Conservation (phyloP, 345 rosid genomes). For the Populus pruinosa region DNA sequence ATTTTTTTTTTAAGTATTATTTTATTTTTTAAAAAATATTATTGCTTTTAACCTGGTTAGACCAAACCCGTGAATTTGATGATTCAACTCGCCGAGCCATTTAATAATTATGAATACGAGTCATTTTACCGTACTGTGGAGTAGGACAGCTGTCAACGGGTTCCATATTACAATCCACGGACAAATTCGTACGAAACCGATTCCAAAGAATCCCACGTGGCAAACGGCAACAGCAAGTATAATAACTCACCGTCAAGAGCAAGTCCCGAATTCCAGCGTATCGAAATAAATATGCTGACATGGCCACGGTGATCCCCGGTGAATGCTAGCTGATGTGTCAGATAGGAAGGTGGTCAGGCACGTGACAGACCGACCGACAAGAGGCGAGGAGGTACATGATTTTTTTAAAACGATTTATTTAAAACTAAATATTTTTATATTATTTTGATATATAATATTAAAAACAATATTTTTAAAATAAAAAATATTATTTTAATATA, state of each 20-base stretch:
- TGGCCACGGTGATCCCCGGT: constrained; percentile 3
- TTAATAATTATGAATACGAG: background rate
- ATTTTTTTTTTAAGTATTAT: no score
- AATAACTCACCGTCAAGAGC: background rate
- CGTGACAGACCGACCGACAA: constrained; percentile 33
- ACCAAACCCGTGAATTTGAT: no score
- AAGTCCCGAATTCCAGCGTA: background rate
- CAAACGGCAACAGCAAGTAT: background rate
- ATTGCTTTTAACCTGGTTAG: no score
- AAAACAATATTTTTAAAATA: no score
- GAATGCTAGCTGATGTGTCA: constrained; percentile 1
- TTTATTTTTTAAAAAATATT: no score
- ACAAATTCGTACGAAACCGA: background rate
- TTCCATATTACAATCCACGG: background rate
- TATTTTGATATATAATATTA: no score
- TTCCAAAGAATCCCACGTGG: constrained; percentile 1
- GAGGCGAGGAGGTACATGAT: constrained; percentile 16
- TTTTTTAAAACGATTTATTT: no score
- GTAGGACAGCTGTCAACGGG: constrained; percentile 15
- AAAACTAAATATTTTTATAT: no score
- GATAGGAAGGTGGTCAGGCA: constrained; percentile 13
- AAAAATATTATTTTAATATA: no score
- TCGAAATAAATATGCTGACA: constrained; percentile 1
- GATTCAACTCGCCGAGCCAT: no score
- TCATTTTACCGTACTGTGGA: constrained; percentile 3